Evolutionary conservation across 768 basidiomycete genomes (phyloP).

Genomic region (Hygrophorus pudorinus): DNA sequence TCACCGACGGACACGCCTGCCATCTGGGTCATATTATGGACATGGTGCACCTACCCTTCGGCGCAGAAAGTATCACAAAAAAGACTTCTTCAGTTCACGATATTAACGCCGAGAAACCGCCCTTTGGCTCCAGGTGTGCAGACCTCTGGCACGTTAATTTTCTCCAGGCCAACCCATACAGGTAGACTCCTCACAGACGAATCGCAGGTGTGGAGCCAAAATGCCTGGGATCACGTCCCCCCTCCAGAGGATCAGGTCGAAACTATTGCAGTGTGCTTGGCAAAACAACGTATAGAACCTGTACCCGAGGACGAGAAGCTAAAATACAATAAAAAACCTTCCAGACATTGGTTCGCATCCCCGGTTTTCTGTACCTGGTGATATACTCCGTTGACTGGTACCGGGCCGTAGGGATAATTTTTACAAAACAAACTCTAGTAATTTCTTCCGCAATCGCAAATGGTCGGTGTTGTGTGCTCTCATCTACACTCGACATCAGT

Average conservation of each 20-base stretch:
- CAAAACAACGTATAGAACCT: slow-evolving; percentile 59
- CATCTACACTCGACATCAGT: background rate
- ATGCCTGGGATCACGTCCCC: slow-evolving; percentile 89
- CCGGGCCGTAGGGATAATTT: slow-evolving; percentile 74
- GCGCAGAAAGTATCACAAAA: slow-evolving; percentile 14
- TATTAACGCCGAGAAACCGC: slow-evolving; percentile 41
- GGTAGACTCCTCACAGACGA: slow-evolving; percentile 60
- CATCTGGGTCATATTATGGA: background rate
- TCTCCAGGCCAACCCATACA: slow-evolving; percentile 6
- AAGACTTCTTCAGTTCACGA: slow-evolving; percentile 61
- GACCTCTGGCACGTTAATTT: background rate
- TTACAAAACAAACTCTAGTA: slow-evolving; percentile 74
- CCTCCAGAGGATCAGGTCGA: slow-evolving; percentile 74
- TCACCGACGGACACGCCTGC: too few relatives aligned
- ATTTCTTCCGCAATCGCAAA: slow-evolving; percentile 93
- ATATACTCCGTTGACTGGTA: slow-evolving; percentile 6
- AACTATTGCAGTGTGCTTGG: slow-evolving; percentile 59
- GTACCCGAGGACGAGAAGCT: slow-evolving; percentile 65
- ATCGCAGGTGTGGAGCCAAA: slow-evolving; percentile 73
- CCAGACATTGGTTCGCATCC: slow-evolving; percentile 52
- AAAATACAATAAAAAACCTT: slow-evolving; percentile 65
- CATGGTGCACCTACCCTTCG: too few relatives aligned
- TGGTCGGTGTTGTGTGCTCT: slow-evolving; percentile 38
- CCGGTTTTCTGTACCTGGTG: background rate
- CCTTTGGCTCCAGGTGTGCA: slow-evolving; percentile 61